Evolutionary conservation across 2,329 filamentous ascomycete species (phyloP), one percentile per base, ranked within the genome.

Genomic region (Alternaria dauci): DNA sequence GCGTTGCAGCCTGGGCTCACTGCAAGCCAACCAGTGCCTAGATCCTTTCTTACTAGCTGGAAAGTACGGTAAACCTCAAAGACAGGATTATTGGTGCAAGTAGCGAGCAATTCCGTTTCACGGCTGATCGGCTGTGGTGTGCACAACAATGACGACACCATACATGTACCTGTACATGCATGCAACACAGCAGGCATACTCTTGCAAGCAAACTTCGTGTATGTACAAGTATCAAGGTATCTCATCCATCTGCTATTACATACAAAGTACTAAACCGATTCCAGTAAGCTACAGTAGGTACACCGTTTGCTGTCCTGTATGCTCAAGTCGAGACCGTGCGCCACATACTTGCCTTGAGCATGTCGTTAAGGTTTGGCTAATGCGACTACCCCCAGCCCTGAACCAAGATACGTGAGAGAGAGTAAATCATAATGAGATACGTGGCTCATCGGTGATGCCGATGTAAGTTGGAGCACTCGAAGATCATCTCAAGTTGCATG

Each of bases 161-260:
- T 36, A 36, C 46, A 50, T 38, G 14, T 38, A 50, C n/a, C 46
- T 50, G 46, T 38, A 38, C 32, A 50, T 50, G 46, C 32, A 50
- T 50, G 46, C 46, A 50, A 50, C 20, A 50, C 23, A 30, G 20
- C 46, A 23, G 32, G 46, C 3, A 50, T 50, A 25, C 30, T 50
- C 46, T 50, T 36, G 32, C 32, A 5, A 50, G 20, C 8, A 38
- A n/a, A 50, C 46, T 25, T 50, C 34, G 38, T 20, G 34, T 16
- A 38, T 50, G 20, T 50, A 50, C 30, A 50, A 36, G 46, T 38
- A 38, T 50, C 46, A 50, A 50, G 46, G 46, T 50, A 50, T 50
- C 30, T 25, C 20, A 50, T 50, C 30, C 46, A 50, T 50, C 30
- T 36, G 46, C 12, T 36, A 30, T 32, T 38, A 34, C 20, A 26